A percentile compares a stretch with the other conserved stretches of the same genome.
phyloP scores from a whole-genome alignment of 352 stramenopile genomes.

The Aphanomyces euteiches region DNA sequence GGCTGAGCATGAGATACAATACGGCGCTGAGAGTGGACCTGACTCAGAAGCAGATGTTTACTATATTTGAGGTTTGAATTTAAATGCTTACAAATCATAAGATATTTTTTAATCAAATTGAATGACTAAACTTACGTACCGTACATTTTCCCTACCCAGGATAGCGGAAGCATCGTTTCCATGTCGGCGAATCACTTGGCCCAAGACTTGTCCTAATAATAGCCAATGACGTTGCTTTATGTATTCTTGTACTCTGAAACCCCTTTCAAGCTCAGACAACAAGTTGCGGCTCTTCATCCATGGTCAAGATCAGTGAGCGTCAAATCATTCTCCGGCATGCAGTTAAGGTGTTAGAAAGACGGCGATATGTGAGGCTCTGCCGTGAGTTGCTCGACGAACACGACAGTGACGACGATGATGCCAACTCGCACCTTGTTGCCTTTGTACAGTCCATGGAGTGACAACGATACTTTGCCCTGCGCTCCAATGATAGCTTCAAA shows the following conservation, averaged over 20 bases:
- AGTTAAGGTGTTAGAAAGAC: not conserved
- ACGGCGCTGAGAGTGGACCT: no score
- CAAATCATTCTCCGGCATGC: not conserved
- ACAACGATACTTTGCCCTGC: not conserved
- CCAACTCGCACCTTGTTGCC: not conserved
- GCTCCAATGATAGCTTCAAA: not conserved
- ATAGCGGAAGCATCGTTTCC: no score
- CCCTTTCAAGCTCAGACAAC: not conserved
- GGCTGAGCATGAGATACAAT: no score
- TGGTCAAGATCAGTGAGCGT: slow-evolving; percentile 7
- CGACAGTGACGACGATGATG: not conserved
- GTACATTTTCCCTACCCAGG: no score
- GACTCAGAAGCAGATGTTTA: no score
- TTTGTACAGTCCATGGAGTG: not conserved
- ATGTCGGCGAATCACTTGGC: no score
- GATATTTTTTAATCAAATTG: no score
- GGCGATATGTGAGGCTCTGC: not conserved
- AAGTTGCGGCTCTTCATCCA: not conserved
- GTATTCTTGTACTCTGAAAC: slow-evolving; percentile 2
- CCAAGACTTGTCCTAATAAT: not conserved
- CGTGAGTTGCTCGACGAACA: not conserved
- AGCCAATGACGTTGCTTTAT: not conserved
- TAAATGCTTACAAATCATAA: no score
- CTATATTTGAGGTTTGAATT: no score
- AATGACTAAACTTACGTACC: no score